Conservation (phyloP, 768 basidiomycete species). For the Russula dissimulans region DNA sequence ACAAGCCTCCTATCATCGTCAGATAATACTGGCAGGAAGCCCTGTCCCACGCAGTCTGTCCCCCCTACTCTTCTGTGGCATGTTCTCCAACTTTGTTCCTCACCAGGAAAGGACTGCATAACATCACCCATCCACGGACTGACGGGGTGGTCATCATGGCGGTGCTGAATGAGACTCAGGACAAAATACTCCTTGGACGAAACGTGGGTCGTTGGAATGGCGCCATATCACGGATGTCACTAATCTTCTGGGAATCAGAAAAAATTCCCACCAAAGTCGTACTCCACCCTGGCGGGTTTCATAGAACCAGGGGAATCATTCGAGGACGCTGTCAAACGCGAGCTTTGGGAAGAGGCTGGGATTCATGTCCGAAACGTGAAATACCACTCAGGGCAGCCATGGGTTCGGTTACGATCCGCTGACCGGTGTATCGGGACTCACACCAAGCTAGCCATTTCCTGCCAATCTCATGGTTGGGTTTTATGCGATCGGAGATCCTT, state of each 20-base stretch:
- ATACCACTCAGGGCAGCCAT: constrained; percentile 84
- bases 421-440: not conserved
- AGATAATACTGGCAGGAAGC: constrained; percentile 49
- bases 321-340: constrained; percentile 86
- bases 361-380: constrained; percentile 74
- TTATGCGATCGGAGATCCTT: constrained; percentile 67
- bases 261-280: constrained; percentile 61
- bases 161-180: constrained; percentile 66
- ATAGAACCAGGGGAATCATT: constrained; percentile 91
- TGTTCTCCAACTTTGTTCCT: constrained; percentile 6
- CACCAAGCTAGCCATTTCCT: constrained; percentile 64
- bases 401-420: constrained; percentile 41
- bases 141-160: constrained; percentile 91
- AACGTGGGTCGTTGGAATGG: constrained; percentile 42
- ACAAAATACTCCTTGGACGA: constrained; percentile 80
- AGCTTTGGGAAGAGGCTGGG: constrained; percentile 95
- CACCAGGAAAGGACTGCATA: constrained; percentile 72
- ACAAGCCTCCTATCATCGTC: constrained; percentile 66
- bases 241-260: constrained; percentile 31
- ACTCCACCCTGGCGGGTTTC: constrained; percentile 89
- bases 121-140: constrained; percentile 74
- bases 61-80: not conserved
- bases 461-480: constrained; percentile 88
- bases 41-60: constrained; percentile 64
- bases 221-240: not conserved